These are phyloP conservation scores for Pelargonium citronellum DNA, from an alignment of 441 rosid genomes.

Conservation along the genomic window DNA sequence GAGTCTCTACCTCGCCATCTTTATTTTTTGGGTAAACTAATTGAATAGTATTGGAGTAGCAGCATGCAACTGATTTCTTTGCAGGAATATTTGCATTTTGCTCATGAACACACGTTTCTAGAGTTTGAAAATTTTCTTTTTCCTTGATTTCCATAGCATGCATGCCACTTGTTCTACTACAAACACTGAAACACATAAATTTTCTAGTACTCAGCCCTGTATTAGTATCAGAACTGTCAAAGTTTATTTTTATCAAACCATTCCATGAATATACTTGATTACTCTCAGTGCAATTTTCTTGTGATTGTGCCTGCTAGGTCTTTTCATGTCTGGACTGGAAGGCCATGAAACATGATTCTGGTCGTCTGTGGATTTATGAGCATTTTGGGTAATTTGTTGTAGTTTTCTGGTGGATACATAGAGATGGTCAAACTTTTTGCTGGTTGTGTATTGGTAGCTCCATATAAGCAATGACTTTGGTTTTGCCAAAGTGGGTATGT, in stretches of 20 bases:
- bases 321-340: not conserved
- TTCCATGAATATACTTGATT: not conserved
- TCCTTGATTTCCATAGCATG: not conserved
- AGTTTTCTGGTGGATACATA: not conserved
- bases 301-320: conserved; percentile 1
- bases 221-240: too few species aligned
- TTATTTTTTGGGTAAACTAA: not conserved
- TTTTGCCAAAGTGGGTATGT: not conserved
- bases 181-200: not conserved
- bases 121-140: not conserved
- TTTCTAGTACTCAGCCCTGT: not conserved
- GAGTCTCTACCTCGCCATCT: not conserved
- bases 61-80: not conserved
- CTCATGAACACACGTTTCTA: not conserved
- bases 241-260: not conserved
- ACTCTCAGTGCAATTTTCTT: conserved; percentile 3
- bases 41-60: not conserved
- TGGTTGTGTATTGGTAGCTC: conserved; percentile 3
- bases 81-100: not conserved
- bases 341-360: too few species aligned
- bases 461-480: conserved; percentile 2
- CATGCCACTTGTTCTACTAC: not conserved
- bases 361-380: not conserved
- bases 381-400: conserved; percentile 2
- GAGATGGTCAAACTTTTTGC: not conserved